phyloP scores from a whole-genome alignment of 345 rosid genomes.

The Aegle marmelos region DNA sequence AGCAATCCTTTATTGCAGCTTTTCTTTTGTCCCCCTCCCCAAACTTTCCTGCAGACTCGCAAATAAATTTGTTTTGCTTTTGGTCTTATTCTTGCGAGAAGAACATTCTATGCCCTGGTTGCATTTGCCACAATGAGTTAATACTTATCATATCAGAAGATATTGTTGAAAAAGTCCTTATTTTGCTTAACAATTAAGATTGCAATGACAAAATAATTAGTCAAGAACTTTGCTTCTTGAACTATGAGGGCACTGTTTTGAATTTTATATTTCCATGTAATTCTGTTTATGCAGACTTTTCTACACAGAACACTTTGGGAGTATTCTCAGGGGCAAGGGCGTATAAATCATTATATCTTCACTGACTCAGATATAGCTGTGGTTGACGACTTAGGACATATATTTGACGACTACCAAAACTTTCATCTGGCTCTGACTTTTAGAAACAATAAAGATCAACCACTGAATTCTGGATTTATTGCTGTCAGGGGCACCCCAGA shows the following conservation, averaged over 20 bases:
- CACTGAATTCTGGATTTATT: slow-evolving; percentile 90
- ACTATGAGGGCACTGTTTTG: neutral
- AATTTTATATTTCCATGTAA: neutral
- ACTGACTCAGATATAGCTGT: slow-evolving; percentile 88
- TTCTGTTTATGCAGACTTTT: slow-evolving; percentile 50
- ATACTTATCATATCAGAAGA: neutral
- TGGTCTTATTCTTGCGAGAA: neutral
- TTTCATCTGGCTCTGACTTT: slow-evolving; percentile 88
- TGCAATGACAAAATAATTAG: neutral
- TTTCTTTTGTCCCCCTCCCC: neutral
- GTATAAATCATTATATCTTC: slow-evolving; percentile 62
- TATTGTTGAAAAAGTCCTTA: neutral
- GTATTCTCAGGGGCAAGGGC: slow-evolving; percentile 32
- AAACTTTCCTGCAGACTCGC: neutral
- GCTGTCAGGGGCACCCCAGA: slow-evolving; percentile 89
- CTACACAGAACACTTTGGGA: slow-evolving; percentile 58
- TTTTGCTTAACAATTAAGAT: neutral
- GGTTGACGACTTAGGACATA: slow-evolving; percentile 60
- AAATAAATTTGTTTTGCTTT: neutral
- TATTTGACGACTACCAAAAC: slow-evolving; percentile 51
- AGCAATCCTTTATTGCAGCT: neutral
- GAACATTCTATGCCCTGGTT: neutral
- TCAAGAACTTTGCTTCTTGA: neutral
- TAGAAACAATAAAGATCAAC: slow-evolving; percentile 92
- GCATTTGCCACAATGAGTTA: neutral